Evolutionary conservation across 768 basidiomycete species (phyloP), one percentile per base, ranked within the genome.

Genomic region (Tephrocybe sp.): DNA sequence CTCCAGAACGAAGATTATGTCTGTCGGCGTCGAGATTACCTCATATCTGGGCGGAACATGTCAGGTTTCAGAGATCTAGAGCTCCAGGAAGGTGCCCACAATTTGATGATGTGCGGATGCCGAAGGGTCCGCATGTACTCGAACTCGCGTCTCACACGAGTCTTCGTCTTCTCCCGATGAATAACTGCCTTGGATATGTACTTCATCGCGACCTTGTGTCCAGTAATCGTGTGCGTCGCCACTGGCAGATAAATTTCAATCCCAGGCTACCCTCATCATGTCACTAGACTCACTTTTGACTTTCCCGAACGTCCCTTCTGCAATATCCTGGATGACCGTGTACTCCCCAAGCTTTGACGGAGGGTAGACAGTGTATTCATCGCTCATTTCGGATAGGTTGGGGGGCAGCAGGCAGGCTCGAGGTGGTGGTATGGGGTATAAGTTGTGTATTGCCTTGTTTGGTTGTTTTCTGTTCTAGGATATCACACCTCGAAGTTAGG

Each of bases 1-100:
- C 68, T 99, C 97, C 49, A 98, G 85, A 25, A 99, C 97, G 71
- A 99, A 97, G 65, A 99, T 95, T 61, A 99, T 97, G 66, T 98
- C 93, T 1, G 88, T 90, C 0, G 91, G 85, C 0, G 95, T 97
- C 7, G 92, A 93, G 58, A 98, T 97, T 34, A 88, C 87, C 65
- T 90, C 89, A 63, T 91, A 90, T 55, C 87, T 88, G 64, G 10
- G 33, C 36, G 44, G 39, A 54, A 26, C n/a, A 54, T 45, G 45
- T 58, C 30, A 62, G 41, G 33, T 54, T 37, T 48, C 12, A 45
- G 47, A 45, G 46, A 39, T 53, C 37, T 38, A 21, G 45, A 53
- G 42, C 45, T 46, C 49, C 38, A 28, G 25, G 40, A 62, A 59
- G 39, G 26, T 20, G 75, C 82, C 60, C 66, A 96, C 95, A 98